Percentiles rank a stretch among this genome's conserved stretches.
phyloP scores from a whole-genome alignment of 2,329 filamentous ascomycete species.

The Paracoccidioides lutzii region DNA sequence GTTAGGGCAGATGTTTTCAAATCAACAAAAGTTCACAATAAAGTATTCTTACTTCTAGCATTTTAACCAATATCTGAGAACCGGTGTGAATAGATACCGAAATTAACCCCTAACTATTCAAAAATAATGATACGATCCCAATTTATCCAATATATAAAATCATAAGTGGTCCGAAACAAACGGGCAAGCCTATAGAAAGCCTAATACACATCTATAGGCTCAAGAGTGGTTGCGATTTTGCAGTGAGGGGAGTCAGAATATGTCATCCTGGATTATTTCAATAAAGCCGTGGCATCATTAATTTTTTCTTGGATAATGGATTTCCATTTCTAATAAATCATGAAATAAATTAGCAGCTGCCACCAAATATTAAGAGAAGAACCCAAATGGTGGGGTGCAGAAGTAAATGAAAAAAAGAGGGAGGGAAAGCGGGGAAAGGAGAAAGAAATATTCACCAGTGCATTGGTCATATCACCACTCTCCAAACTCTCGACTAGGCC shows the following conservation, averaged over 20 bases:
- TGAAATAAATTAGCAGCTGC: neutral
- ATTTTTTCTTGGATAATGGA: constrained; percentile 27
- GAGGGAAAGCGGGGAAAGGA: constrained; percentile 2
- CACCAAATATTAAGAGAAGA: constrained; percentile 2
- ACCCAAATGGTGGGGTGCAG: neutral
- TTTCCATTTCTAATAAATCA: constrained; percentile 28
- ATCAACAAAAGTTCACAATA: neutral
- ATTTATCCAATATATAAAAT: neutral
- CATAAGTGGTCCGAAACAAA: neutral
- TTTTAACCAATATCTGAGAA: neutral
- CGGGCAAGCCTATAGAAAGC: neutral
- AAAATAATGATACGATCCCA: neutral
- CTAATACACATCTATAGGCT: neutral
- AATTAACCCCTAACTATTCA: neutral
- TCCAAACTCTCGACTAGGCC: constrained; percentile 52
- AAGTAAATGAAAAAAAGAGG: neutral
- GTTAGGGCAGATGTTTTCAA: neutral
- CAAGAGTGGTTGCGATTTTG: neutral
- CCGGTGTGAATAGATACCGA: neutral
- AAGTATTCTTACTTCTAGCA: neutral
- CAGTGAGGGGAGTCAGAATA: too few relatives aligned
- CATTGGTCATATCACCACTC: constrained; percentile 33
- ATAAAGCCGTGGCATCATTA: constrained; percentile 15
- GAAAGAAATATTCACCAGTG: constrained; percentile 35
- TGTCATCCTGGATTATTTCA: neutral